Evolutionary conservation across 192 early-diverging fungal genomes (phyloP), one percentile per base, ranked within the genome.

Genomic region (Entomortierella parvispora): DNA sequence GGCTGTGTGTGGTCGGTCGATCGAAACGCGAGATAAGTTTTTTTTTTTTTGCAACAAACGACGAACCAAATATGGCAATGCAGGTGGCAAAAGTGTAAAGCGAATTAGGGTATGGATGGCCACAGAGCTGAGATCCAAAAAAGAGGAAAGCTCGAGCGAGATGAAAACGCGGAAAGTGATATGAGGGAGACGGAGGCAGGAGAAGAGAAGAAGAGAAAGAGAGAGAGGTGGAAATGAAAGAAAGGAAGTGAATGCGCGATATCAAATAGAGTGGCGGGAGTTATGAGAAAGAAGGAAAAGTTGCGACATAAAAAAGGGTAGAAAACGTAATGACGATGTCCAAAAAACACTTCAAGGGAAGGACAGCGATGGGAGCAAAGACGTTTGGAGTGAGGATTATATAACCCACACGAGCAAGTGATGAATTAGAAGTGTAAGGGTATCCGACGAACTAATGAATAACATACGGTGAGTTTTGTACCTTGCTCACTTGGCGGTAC

Each of bases 341-440:
- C 9, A 15, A 4, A 15, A 15, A 40, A 40, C 5, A 12, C 12
- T 40, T 40, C 37, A 11, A 6, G 26, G 59, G 58, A 31, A 45
- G 58, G 58, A 47, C 26, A 29, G 40, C 7, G 40, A 46, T 14
- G 23, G 12, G 17, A 26, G 57, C 4, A 4, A 37, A 40, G 2
- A 23, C 31, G 25, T 4, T 18, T 26, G 59, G 31, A 20, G 20
- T 22, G 33, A 28, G 12, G 57, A 40, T 18, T 45, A 25, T 58
- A 28, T 45, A 56, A 56, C 31, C 33, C 31, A 56, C n/a, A 33
- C 20, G 54, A 56, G 31, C 9, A 53, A 53, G 18, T 17, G 31
- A 14, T 17, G 18, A 25, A 56, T 4, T 8, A 56, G 18, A 34
- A 10, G 53, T 7, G 53, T 12, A 12, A 40, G 33, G 20, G 34